Evolutionary conservation across 2,329 filamentous ascomycete genomes (phyloP), one percentile per base, ranked within the genome.

Genomic region (Lecanicillium sp.): DNA sequence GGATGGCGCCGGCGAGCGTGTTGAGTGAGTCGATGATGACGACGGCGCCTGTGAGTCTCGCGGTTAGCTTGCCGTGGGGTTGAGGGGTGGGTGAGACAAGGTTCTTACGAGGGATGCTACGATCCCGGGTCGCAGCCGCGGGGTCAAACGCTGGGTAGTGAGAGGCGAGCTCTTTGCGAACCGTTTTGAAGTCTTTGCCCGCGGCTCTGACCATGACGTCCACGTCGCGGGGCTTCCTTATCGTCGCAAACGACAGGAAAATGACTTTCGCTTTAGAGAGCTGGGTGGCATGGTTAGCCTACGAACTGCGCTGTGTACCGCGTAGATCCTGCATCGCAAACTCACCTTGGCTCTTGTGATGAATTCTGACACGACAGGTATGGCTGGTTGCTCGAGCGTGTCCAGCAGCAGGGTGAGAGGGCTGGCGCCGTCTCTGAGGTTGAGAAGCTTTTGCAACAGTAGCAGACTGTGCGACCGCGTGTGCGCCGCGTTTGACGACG

Each of bases 391-490:
- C 67, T 95, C 89, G 24, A 96, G 73, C 27, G 77, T 87, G 65
- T 97, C 91, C 49, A 95, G 74, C 3, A 96, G 68, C 21, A 97
- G 72, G 0, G 90, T 96, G 59, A 97, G 81, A 3, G 91, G 91
- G 41, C 89, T 95, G 12, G 86, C 82, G 49, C 81, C 82, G 64
- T 93, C 86, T 53, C 88, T 79, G 48, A 88, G 72, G 60, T 83
- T 87, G 54, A 95, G 74, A 2, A 95, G 72, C 61, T 89, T 90
- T 54, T 90, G 87, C 48, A 95, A 82, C 2, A 95, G 73, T 3
- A 95, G 78, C 19, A 94, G 70, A 62, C 90, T 90, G 66, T 95
- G 90, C 17, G 88, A 90, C 54, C 88, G 80, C 24, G 86, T 77
- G 60, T 95, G 87, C 39, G 77, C 70, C 37, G 77, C 68, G n/a